These are phyloP conservation scores for Eleusine indica DNA, from an alignment of 176 grass and related monocot genomes.

Conservation along the genomic window DNA sequence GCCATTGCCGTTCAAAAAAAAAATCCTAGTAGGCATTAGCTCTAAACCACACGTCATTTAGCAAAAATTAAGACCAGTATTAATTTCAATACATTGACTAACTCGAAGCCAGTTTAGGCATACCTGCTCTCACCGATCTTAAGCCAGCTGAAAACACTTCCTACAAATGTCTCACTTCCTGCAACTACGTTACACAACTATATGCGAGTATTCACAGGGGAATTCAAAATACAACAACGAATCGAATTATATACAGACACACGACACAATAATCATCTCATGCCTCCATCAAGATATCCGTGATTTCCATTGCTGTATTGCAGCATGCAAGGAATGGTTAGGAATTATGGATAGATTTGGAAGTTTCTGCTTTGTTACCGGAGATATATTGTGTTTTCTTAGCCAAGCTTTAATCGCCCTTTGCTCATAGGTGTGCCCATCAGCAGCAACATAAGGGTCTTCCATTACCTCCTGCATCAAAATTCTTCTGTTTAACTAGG, in stretches of 20 bases:
- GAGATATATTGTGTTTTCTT: slow-evolving; percentile 63
- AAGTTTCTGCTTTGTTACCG: slow-evolving; percentile 57
- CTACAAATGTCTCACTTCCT: background rate
- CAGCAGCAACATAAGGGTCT: slow-evolving; percentile 77
- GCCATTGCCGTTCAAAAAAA: background rate
- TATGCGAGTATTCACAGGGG: slow-evolving; percentile 29
- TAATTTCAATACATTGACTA: slow-evolving; percentile 6
- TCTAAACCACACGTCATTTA: slow-evolving; percentile 22
- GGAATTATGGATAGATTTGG: slow-evolving; percentile 61
- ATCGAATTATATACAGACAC: slow-evolving; percentile 35
- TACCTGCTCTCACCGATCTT: slow-evolving; percentile 8
- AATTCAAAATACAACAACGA: slow-evolving; percentile 6
- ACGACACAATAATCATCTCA: background rate
- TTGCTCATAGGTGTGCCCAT: slow-evolving; percentile 87
- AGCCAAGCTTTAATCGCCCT: slow-evolving; percentile 84
- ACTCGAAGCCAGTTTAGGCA: slow-evolving; percentile 27
- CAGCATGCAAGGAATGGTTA: slow-evolving; percentile 63
- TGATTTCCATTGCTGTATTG: slow-evolving; percentile 84
- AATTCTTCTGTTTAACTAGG: background rate
- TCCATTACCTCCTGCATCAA: slow-evolving; percentile 74
- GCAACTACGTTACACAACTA: slow-evolving; percentile 34
- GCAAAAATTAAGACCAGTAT: background rate
- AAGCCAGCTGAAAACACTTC: slow-evolving; percentile 4
- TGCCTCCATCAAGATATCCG: background rate
- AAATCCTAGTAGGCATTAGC: background rate